phyloP scores from a whole-genome alignment of 2,329 filamentous ascomycete genomes.

The Tolypocladium paradoxum region DNA sequence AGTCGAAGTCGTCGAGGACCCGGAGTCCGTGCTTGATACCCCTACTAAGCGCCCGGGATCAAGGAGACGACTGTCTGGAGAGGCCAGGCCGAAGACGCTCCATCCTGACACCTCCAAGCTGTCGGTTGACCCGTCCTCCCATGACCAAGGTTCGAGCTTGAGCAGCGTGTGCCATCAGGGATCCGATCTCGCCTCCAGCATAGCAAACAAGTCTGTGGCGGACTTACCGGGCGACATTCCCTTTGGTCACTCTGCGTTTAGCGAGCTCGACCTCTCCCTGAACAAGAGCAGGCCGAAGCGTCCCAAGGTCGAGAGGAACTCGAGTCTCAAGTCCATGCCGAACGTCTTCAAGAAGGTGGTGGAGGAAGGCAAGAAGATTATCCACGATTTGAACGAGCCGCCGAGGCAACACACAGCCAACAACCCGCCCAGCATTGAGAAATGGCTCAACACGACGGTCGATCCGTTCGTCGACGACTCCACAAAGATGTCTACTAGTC shows the following conservation, averaged over 20 bases:
- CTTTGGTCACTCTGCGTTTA: conserved; percentile 56
- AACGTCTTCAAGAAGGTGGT: conserved; percentile 55
- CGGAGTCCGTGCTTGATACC: conserved; percentile 24
- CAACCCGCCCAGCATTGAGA: conserved; percentile 53
- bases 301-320: conserved; percentile 38
- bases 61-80: conserved; percentile 16
- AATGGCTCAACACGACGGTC: conserved; percentile 51
- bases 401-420: conserved; percentile 38
- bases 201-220: conserved; percentile 41
- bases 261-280: conserved; percentile 47
- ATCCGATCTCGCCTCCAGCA: conserved; percentile 24
- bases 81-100: conserved; percentile 14
- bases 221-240: conserved; percentile 48
- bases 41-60: conserved; percentile 25
- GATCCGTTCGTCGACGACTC: conserved; percentile 47
- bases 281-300: conserved; percentile 29
- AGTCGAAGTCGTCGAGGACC: conserved; percentile 23
- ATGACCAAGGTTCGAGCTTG: conserved; percentile 17
- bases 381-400: conserved; percentile 49
- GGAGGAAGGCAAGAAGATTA: conserved; percentile 53
- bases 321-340: conserved; percentile 50
- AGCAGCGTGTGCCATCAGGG: conserved; percentile 13
- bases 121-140: conserved; percentile 17
- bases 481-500: not conserved
- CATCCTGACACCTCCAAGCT: conserved; percentile 10